Base-by-base conservation (phyloP, 345 rosid species). In the Eucalyptus cloeziana region DNA sequence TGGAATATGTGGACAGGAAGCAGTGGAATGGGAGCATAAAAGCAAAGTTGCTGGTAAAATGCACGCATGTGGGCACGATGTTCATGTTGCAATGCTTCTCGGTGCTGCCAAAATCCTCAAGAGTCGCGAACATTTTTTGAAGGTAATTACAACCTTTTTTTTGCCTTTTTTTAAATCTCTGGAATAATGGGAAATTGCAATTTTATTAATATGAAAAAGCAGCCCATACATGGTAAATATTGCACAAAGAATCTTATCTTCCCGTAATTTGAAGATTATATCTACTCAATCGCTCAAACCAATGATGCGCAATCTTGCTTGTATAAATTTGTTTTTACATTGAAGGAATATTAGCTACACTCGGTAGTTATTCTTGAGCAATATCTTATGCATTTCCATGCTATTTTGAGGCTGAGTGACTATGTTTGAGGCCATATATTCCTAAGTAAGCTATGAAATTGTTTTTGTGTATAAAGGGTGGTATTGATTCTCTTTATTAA, bases 21-120 rank as follows among this genome's bases (percentile, higher is more conserved):
- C 94, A 31, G 99, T 95, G 31, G 98, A 96, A 87, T 97, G 98
- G 99, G 93, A 94, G 88, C 92, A 95, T 81, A 97, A 93, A 90
- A 97, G 99, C 92, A 95, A 93, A 94, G 93, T 95, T 33, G 94
- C 93, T 4, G 98, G 98, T 30, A 97, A 94, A 92, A 97, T 97
- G 99, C 99, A 97, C 91, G 98, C 99, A 37, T 97, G 98, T 90
- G 98, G 98, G 22, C 99, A 97, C 86, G 98, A 97, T 86, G 99
- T 97, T 14, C 99, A 96, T 92, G 98, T 96, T 47, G 93, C 98
- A 31, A 97, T 97, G 99, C 96, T 97, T 24, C 89, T 97, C 44
- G 99, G 99, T 27, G 98, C 98, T 49, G 98, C 99, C 91, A 94
- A 94, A 89, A 94, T 97, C 81, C 92, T 97, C 86, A 96, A 92